phyloP scores from a whole-genome alignment of 192 early-diverging fungal species.

The Radiomyces spectabilis region DNA sequence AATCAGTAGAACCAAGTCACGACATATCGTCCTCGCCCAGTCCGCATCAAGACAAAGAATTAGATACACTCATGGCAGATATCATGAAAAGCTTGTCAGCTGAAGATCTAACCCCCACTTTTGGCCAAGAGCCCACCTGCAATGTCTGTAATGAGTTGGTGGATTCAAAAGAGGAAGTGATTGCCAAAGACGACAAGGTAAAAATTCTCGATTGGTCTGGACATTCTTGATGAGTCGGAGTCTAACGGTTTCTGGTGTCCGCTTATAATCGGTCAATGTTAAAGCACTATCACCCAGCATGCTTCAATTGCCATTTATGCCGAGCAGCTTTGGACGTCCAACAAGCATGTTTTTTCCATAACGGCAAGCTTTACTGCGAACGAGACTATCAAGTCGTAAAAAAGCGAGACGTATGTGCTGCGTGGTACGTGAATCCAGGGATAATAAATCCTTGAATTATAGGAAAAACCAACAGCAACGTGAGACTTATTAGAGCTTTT shows the following conservation, averaged over 20 bases:
- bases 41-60: no score
- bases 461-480: not conserved
- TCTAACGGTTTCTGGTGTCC: no score
- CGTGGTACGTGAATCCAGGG: no score
- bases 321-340: slow-evolving; percentile 30
- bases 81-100: no score
- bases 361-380: slow-evolving; percentile 50
- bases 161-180: not conserved
- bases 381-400: slow-evolving; percentile 31
- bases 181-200: not conserved
- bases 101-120: not conserved
- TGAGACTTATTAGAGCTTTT: not conserved
- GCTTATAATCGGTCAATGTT: no score
- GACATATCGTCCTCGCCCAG: no score
- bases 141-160: not conserved
- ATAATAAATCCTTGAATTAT: no score
- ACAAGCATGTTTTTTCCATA: slow-evolving; percentile 37
- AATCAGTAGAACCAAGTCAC: no score
- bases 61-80: no score
- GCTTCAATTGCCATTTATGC: slow-evolving; percentile 48
- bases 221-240: not conserved
- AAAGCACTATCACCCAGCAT: slow-evolving; percentile 38
- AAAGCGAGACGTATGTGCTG: slow-evolving; percentile 31
- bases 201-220: not conserved
- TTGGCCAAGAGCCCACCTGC: not conserved